These are phyloP conservation scores for Penicillium sp. DNA, from an alignment of 2,329 filamentous ascomycete species.

Conservation along the genomic window DNA sequence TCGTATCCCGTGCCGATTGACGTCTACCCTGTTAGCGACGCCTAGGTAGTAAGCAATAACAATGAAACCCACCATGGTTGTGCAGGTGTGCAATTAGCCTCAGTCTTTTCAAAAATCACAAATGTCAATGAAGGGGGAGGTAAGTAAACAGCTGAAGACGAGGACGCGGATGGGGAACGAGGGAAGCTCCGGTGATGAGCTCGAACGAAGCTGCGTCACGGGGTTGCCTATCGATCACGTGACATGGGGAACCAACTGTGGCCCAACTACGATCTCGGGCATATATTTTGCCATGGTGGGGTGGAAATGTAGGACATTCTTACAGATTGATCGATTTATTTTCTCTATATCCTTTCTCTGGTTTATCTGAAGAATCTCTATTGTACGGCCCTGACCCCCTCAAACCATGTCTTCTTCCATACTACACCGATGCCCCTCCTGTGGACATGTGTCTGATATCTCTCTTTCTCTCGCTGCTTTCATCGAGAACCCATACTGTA, in stretches of 20 bases:
- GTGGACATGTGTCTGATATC: conserved; percentile 36
- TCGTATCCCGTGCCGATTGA: conserved; percentile 99
- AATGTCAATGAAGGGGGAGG: conserved; percentile 5
- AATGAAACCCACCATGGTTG: conserved; percentile 17
- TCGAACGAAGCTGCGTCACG: conserved; percentile 29
- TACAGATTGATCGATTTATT: neutral
- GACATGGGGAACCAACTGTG: conserved; percentile 2
- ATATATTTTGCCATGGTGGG: conserved; percentile 11
- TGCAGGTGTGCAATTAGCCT: conserved; percentile 7
- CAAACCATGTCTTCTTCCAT: conserved; percentile 36
- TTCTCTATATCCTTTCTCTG: neutral
- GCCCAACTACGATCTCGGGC: conserved; percentile 19
- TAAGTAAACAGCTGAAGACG: conserved; percentile 22
- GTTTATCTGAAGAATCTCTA: neutral
- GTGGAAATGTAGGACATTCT: neutral
- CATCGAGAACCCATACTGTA: conserved; percentile 37
- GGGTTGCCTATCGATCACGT: conserved; percentile 23
- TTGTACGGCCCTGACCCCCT: neutral
- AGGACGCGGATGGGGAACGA: conserved; percentile 16
- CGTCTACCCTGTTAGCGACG: conserved; percentile 56
- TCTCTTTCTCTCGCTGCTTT: conserved; percentile 34
- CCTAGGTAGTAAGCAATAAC: neutral
- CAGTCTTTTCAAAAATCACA: conserved; percentile 4
- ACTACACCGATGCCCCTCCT: conserved; percentile 38
- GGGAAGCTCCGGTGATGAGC: conserved; percentile 12